Conservation (phyloP, 768 basidiomycete genomes). For the Tylopilus sp. region DNA sequence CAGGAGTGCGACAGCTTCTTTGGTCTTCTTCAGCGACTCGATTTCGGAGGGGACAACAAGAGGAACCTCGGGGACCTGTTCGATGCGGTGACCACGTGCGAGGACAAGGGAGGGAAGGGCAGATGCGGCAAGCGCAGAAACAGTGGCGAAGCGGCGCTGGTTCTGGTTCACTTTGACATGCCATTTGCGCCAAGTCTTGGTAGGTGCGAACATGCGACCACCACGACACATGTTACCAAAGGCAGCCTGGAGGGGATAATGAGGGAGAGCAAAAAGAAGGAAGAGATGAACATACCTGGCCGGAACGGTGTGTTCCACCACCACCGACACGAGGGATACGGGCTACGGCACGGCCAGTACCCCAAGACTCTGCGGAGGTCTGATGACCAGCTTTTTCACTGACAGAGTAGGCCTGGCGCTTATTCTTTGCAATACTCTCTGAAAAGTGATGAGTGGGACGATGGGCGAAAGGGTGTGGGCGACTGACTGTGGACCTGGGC, state of each 20-base stretch:
- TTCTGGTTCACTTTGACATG: conserved; percentile 99
- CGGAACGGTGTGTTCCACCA: conserved; percentile 97
- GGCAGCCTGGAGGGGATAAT: conserved; percentile 61
- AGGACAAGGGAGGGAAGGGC: conserved; percentile 95
- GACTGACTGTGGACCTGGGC: conserved; percentile 97
- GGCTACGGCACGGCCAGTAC: conserved; percentile 99
- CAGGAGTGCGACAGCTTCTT: conserved; percentile 92
- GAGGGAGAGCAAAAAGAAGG: neutral
- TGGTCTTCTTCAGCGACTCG: conserved; percentile 94
- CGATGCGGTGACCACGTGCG: conserved; percentile 98
- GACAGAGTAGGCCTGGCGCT: conserved; percentile 94
- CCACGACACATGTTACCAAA: conserved; percentile 99
- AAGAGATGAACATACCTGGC: conserved; percentile 55
- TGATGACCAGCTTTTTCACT: conserved; percentile 98
- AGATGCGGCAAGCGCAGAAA: conserved; percentile 96
- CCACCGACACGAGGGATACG: conserved; percentile 99
- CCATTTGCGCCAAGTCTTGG: conserved; percentile 99
- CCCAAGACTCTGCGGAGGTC: conserved; percentile 99
- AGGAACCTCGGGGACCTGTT: conserved; percentile 94
- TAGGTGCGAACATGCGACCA: conserved; percentile 99
- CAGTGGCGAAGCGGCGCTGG: conserved; percentile 96
- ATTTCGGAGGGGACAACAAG: conserved; percentile 77
- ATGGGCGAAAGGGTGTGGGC: neutral
- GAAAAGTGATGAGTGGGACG: conserved; percentile 7
- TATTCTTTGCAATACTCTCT: conserved; percentile 99